Conservation (phyloP, 1,284 basidiomycete species). For the Boletus smithii region DNA sequence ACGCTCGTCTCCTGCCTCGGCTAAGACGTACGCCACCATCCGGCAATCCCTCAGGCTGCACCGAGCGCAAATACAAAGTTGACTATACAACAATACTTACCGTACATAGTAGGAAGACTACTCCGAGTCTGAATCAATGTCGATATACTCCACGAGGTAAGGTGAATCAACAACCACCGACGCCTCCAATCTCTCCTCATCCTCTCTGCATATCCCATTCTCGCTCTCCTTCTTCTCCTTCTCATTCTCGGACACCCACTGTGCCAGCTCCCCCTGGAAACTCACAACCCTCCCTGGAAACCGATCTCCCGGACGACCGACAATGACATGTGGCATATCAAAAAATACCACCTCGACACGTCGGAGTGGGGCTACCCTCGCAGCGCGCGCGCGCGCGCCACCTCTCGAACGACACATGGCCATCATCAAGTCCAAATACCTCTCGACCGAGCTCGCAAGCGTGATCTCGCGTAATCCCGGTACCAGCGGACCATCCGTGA, state of each 20-base stretch:
- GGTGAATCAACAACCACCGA: constrained; percentile 9
- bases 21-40: too few species aligned
- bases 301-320: background rate
- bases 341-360: constrained; percentile 11
- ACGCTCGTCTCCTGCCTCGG: too few species aligned
- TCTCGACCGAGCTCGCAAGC: constrained; percentile 15
- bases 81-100: too few species aligned
- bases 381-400: constrained; percentile 1
- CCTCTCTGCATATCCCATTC: background rate
- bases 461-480: constrained; percentile 14
- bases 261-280: constrained; percentile 5
- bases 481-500: background rate
- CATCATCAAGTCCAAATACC: constrained; percentile 7
- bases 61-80: too few species aligned
- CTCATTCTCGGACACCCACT: background rate
- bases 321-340: constrained; percentile 11
- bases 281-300: background rate
- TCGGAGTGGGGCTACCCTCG: constrained; percentile 5
- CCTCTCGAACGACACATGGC: constrained; percentile 16
- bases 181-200: background rate
- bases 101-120: too few species aligned
- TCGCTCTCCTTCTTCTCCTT: background rate
- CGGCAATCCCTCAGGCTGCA: too few species aligned
- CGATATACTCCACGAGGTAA: constrained; percentile 11
- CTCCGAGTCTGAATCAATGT: too few species aligned